phyloP scores from a whole-genome alignment of 2,329 filamentous ascomycete genomes.

The Claviceps humidiphila region DNA sequence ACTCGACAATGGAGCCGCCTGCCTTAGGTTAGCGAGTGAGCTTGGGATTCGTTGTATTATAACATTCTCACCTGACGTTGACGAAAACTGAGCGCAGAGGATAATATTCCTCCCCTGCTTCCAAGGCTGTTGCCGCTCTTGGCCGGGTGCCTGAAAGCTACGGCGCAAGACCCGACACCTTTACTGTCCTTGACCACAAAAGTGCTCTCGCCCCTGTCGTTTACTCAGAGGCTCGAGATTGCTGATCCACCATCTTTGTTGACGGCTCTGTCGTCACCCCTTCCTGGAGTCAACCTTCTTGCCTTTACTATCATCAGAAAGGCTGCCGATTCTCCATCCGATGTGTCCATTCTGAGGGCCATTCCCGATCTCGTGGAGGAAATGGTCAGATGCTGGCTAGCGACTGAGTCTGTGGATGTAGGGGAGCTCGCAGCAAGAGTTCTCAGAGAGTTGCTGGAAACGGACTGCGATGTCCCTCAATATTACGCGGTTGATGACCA shows the following conservation, averaged over 20 bases:
- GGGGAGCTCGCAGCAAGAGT: slow-evolving; percentile 38
- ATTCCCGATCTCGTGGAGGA: slow-evolving; percentile 34
- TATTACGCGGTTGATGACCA: slow-evolving; percentile 7
- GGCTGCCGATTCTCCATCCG: slow-evolving; percentile 32
- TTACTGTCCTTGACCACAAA: slow-evolving; percentile 41
- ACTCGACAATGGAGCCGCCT: background rate
- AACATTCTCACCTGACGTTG: background rate
- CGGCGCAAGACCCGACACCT: slow-evolving; percentile 34
- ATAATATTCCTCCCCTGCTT: slow-evolving; percentile 38
- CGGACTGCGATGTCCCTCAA: slow-evolving; percentile 32
- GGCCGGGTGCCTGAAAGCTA: slow-evolving; percentile 37
- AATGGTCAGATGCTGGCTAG: slow-evolving; percentile 40
- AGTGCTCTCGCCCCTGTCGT: slow-evolving; percentile 39
- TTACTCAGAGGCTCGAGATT: slow-evolving; percentile 36
- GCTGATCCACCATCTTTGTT: slow-evolving; percentile 38
- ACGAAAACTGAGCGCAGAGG: slow-evolving; percentile 21
- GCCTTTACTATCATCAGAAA: slow-evolving; percentile 44
- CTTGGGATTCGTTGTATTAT: background rate
- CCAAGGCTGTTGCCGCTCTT: slow-evolving; percentile 40
- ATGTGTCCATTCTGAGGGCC: slow-evolving; percentile 36
- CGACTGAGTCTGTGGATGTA: slow-evolving; percentile 38
- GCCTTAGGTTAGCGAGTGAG: background rate
- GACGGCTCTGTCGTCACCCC: slow-evolving; percentile 38
- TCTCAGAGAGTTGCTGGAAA: slow-evolving; percentile 40
- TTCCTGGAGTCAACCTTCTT: slow-evolving; percentile 43